These are phyloP conservation scores for Trichosporon sp. DNA, from an alignment of 1,284 basidiomycete species.

Conservation along the genomic window DNA sequence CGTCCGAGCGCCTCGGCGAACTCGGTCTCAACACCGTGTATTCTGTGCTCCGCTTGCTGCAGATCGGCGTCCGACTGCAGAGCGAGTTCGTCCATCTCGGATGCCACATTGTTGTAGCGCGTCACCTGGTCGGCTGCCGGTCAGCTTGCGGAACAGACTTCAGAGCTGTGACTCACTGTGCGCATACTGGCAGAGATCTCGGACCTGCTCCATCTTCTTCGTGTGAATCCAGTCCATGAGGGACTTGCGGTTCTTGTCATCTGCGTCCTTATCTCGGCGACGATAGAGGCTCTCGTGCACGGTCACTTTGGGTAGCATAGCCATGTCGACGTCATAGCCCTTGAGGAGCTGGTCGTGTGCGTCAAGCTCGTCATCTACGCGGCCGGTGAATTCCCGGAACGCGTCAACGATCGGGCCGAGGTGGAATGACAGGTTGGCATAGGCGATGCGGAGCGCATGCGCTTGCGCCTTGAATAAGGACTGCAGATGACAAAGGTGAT, in stretches of 20 bases:
- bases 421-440: conserved; percentile 40
- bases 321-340: conserved; percentile 39
- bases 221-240: conserved; percentile 44
- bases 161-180: conserved; percentile 29
- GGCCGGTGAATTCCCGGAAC: conserved; percentile 31
- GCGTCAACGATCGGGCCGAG: conserved; percentile 38
- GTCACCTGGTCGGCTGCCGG: conserved; percentile 31
- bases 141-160: neutral
- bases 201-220: conserved; percentile 46
- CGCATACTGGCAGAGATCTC: conserved; percentile 34
- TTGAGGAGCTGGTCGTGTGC: conserved; percentile 33
- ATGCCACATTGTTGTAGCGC: conserved; percentile 32
- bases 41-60: conserved; percentile 59
- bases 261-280: conserved; percentile 28
- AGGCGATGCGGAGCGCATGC: conserved; percentile 39
- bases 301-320: conserved; percentile 36
- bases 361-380: conserved; percentile 33
- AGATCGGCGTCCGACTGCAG: conserved; percentile 66
- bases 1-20: conserved; percentile 34
- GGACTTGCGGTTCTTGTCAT: conserved; percentile 32
- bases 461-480: conserved; percentile 43
- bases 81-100: conserved; percentile 55
- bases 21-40: conserved; percentile 53
- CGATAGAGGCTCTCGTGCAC: conserved; percentile 39
- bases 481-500: conserved; percentile 42